Base-by-base conservation (phyloP, 441 rosid species). In the Biscutella laevigata region DNA sequence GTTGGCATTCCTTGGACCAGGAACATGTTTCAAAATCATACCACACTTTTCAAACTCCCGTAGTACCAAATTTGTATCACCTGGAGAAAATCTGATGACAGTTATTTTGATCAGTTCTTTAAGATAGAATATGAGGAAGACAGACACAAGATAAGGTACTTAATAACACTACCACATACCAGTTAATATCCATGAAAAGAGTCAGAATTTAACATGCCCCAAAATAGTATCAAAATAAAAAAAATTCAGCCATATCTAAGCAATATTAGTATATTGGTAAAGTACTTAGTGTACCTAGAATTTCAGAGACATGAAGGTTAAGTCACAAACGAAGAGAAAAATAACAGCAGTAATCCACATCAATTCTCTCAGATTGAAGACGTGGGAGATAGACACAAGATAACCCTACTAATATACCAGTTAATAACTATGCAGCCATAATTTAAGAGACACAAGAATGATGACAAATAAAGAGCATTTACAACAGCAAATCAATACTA, bases 31-130 rank as follows among this genome's bases (percentile, higher is more conserved):
- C 77, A 92, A 67, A 62, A 88, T 77, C 71, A 82, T 76, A 26
- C 95, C 95, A 33, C 86, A 83, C 66, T 88, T 92, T 62, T 92
- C 96, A 73, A 92, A 88, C 74, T 88, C 98, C 34, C 96, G 67
- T 60, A 88, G 66, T 53, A 92, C 91, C 56, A 79, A 73, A 78
- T 92, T 92, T 64, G 94, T 92, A 69, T 92, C 98, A 39, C 77
- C 76, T 9, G 86, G 86, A 55, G 94, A 52, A 71, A 91, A 91
- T 61, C 98, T 91, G 82, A 40, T 70, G 48, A 53, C 42, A 56
- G 7, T 38, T 45, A 17, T 26, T 2, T 12, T 17, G 44, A 52
- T 59, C 32, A 66, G 66, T 32, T 66, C 43, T n/a, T 45, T 9
- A 9, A 11, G 44, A 13, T 13, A 0, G 2, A 7, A 29, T 50